These are phyloP conservation scores for Gypsophila paniculata DNA, from an alignment of 179 eudicot species.

Conservation along the genomic window DNA sequence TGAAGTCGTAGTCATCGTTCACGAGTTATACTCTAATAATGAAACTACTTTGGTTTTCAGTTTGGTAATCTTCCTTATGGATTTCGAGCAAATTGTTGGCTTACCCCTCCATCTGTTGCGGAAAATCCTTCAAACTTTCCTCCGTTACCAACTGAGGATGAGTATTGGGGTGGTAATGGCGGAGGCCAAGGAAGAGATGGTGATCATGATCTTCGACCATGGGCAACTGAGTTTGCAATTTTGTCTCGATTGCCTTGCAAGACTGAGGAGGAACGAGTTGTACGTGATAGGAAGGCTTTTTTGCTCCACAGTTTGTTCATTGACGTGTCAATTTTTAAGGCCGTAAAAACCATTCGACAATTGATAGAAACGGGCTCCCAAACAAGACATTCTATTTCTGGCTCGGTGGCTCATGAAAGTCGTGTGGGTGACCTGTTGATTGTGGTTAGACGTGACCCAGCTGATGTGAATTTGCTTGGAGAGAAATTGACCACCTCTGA, in stretches of 20 bases:
- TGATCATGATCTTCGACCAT: conserved; percentile 64
- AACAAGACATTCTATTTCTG: conserved; percentile 26
- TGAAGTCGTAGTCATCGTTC: neutral
- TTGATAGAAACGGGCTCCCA: conserved; percentile 37
- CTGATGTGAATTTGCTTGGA: conserved; percentile 52
- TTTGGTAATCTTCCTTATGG: conserved; percentile 98
- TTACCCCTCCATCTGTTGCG: conserved; percentile 62
- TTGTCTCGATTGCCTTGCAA: conserved; percentile 77
- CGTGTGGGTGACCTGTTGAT: conserved; percentile 70
- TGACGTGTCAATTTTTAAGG: conserved; percentile 73
- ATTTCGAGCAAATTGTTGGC: conserved; percentile 94
- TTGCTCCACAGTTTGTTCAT: conserved; percentile 87
- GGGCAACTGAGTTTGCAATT: conserved; percentile 92
- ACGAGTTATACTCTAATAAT: neutral
- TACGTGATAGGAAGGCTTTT: conserved; percentile 90
- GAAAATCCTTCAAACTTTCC: conserved; percentile 60
- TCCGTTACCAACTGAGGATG: conserved; percentile 76
- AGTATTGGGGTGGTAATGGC: conserved; percentile 89
- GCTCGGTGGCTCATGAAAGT: conserved; percentile 52
- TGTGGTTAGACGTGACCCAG: conserved; percentile 57
- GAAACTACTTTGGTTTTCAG: conserved; percentile 33
- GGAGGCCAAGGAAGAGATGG: conserved; percentile 87
- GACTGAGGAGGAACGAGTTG: conserved; percentile 86
- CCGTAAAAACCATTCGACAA: conserved; percentile 56
- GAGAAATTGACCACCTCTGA: conserved; percentile 40